A percentile compares a stretch with the other conserved stretches of the same genome.
Conservation (phyloP, 495 filamentous ascomycete genomes). For the Penicillium silybi region DNA sequence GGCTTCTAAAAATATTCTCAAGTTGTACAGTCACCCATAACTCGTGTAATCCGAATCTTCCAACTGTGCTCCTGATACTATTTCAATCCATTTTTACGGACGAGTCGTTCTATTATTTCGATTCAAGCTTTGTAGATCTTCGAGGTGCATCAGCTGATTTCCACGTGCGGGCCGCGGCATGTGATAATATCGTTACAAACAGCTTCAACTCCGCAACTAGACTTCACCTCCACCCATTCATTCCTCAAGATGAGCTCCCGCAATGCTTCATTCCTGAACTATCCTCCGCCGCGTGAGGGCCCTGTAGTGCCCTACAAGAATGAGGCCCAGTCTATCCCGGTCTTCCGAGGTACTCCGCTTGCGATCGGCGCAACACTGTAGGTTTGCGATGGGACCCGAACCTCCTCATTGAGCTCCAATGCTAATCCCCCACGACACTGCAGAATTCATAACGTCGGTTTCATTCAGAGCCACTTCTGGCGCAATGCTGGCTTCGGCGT, state of each 20-base stretch:
- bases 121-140: background rate
- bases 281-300: constrained; percentile 42
- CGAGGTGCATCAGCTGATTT: constrained; percentile 1
- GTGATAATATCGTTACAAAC: constrained; percentile 9
- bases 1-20: background rate
- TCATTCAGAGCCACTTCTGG: constrained; percentile 63
- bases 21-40: background rate
- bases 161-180: constrained; percentile 14
- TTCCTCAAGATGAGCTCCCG: constrained; percentile 21
- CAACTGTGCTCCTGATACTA: background rate
- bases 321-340: constrained; percentile 49
- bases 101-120: background rate
- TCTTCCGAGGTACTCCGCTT: constrained; percentile 49
- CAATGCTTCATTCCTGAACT: constrained; percentile 32
- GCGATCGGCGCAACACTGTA: constrained; percentile 50
- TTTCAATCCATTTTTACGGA: background rate
- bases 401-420: background rate
- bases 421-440: background rate
- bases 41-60: background rate
- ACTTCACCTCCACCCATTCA: background rate
- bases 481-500: constrained; percentile 67
- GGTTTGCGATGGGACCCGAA: constrained; percentile 12
- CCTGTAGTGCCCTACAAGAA: constrained; percentile 45
- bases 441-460: constrained; percentile 53
- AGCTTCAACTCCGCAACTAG: constrained; percentile 2